phyloP scores from a whole-genome alignment of 2,329 filamentous ascomycete genomes.

The Arthrobotrys musiformis region DNA sequence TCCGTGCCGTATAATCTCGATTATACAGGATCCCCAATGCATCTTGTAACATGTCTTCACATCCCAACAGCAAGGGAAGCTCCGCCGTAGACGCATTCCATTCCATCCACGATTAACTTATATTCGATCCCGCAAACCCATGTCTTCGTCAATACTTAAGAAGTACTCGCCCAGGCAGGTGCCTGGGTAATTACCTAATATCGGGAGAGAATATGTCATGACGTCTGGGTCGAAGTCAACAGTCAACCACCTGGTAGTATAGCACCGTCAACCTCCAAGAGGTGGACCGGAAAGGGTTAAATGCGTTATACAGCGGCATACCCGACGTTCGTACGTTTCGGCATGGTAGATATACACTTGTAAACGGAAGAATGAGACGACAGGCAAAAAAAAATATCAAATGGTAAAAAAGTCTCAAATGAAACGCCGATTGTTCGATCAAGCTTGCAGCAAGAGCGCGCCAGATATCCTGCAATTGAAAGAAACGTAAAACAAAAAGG shows the following conservation, averaged over 20 bases:
- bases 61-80: constrained; percentile 8
- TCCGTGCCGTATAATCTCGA: constrained; percentile 5
- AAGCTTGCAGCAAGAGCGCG: constrained; percentile 21
- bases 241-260: neutral
- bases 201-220: neutral
- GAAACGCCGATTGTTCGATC: constrained; percentile 22
- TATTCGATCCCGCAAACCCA: neutral
- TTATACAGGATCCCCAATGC: neutral
- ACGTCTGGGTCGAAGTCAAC: neutral
- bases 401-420: constrained; percentile 1
- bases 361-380: neutral
- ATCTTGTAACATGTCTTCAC: neutral
- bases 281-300: neutral
- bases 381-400: neutral
- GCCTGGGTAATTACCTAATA: too few relatives aligned
- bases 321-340: neutral
- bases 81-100: neutral
- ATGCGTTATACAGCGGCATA: neutral
- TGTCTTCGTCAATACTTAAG: neutral
- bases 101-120: neutral
- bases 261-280: neutral
- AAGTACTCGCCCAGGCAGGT: too few relatives aligned
- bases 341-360: neutral
- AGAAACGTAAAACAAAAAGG: neutral
- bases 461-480: constrained; percentile 6